These are phyloP conservation scores for Colletotrichum aenigma DNA, from an alignment of 2,329 filamentous ascomycete genomes.

Conservation along the genomic window DNA sequence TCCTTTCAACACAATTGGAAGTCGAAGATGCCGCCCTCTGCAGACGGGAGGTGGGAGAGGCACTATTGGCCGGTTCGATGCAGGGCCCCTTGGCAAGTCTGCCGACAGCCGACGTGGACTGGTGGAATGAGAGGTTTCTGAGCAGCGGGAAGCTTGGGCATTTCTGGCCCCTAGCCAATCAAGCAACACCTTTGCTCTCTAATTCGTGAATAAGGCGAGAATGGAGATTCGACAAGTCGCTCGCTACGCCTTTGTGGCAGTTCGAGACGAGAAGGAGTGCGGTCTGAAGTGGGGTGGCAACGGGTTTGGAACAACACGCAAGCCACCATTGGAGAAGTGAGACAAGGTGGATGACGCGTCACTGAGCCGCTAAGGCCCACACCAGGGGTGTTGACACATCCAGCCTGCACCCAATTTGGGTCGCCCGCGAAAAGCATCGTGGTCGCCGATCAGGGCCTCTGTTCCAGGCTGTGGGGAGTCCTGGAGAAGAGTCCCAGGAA, in stretches of 20 bases:
- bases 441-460: slow-evolving; percentile 6
- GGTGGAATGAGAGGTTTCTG: not conserved
- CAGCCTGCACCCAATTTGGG: not conserved
- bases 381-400: slow-evolving; percentile 2
- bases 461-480: slow-evolving; percentile 9
- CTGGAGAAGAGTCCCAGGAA: not conserved
- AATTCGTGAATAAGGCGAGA: slow-evolving; percentile 7
- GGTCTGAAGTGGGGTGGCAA: slow-evolving; percentile 19
- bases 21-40: not conserved
- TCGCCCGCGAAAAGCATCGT: not conserved
- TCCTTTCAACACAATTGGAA: not conserved
- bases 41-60: not conserved
- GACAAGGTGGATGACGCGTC: slow-evolving; percentile 22
- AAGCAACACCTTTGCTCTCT: not conserved
- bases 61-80: not conserved
- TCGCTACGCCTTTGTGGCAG: slow-evolving; percentile 4
- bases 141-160: slow-evolving; percentile 3
- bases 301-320: slow-evolving; percentile 20
- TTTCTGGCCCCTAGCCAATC: not conserved
- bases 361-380: slow-evolving; percentile 13
- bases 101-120: slow-evolving; percentile 17
- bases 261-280: slow-evolving; percentile 15
- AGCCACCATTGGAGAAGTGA: slow-evolving; percentile 20
- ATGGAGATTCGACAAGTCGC: not conserved
- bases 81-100: slow-evolving; percentile 13